Conservation (phyloP, 345 rosid genomes). For the Acer negundo region DNA sequence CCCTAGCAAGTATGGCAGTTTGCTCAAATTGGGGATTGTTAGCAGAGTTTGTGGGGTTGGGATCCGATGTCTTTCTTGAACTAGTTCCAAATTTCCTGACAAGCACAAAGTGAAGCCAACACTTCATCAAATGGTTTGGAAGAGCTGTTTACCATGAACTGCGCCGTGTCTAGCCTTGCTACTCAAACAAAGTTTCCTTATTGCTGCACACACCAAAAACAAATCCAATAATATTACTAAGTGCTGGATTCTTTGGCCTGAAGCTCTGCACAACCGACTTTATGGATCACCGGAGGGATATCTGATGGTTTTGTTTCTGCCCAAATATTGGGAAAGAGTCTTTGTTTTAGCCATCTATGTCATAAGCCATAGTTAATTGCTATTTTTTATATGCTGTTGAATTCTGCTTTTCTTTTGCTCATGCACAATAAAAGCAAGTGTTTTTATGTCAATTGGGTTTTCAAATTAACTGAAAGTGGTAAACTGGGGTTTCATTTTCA, state of each 20-base stretch:
- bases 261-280: not conserved
- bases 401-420: slow-evolving; percentile 7
- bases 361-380: not conserved
- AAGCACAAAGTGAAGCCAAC: not conserved
- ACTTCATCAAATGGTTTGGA: not conserved
- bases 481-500: not conserved
- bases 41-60: not conserved
- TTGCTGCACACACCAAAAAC: not conserved
- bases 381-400: not conserved
- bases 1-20: not conserved
- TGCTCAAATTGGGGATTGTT: not conserved
- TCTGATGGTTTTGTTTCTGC: not conserved
- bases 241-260: not conserved
- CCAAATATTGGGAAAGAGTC: not conserved
- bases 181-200: not conserved
- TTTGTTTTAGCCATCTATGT: not conserved
- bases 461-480: not conserved
- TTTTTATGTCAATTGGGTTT: not conserved
- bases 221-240: not conserved
- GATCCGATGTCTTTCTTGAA: not conserved
- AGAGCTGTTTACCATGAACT: not conserved
- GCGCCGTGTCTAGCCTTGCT: not conserved
- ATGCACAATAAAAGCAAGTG: not conserved
- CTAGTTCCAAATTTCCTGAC: not conserved
- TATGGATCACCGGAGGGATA: not conserved